Evolutionary conservation across 1,139 yeast species (phyloP).

Genomic region (Yamadazyma jaroonii): DNA sequence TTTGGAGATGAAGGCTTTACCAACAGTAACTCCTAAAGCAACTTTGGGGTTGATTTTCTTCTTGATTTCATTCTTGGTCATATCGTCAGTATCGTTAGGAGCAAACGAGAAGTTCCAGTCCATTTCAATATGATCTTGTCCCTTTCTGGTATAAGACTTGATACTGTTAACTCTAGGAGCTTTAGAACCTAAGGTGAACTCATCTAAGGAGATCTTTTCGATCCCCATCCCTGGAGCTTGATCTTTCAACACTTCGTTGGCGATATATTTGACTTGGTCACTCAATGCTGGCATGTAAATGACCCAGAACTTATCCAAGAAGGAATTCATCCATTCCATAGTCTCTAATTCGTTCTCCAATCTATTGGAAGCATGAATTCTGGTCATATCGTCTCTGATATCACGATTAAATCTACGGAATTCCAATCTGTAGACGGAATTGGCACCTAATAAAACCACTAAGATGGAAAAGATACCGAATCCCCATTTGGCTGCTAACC

Average conservation of each 20-base stretch:
- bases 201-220: constrained; percentile 66
- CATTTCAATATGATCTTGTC: constrained; percentile 69
- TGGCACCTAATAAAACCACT: constrained; percentile 56
- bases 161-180: constrained; percentile 73
- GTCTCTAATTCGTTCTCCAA: constrained; percentile 65
- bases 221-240: constrained; percentile 82
- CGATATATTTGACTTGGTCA: constrained; percentile 67
- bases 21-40: constrained; percentile 73
- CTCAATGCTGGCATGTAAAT: constrained; percentile 83
- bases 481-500: constrained; percentile 56
- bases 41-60: constrained; percentile 76
- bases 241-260: constrained; percentile 63
- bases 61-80: constrained; percentile 71
- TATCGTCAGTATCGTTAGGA: constrained; percentile 77
- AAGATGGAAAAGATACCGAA: constrained; percentile 58
- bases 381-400: constrained; percentile 68
- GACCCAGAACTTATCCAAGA: constrained; percentile 78
- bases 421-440: constrained; percentile 67
- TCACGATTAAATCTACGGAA: constrained; percentile 71
- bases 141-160: constrained; percentile 67
- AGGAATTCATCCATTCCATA: constrained; percentile 77
- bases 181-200: constrained; percentile 75
- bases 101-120: constrained; percentile 80
- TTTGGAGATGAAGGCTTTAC: constrained; percentile 74
- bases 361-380: constrained; percentile 57